Conservation (phyloP, 495 filamentous ascomycete species). For the Podospora comata region DNA sequence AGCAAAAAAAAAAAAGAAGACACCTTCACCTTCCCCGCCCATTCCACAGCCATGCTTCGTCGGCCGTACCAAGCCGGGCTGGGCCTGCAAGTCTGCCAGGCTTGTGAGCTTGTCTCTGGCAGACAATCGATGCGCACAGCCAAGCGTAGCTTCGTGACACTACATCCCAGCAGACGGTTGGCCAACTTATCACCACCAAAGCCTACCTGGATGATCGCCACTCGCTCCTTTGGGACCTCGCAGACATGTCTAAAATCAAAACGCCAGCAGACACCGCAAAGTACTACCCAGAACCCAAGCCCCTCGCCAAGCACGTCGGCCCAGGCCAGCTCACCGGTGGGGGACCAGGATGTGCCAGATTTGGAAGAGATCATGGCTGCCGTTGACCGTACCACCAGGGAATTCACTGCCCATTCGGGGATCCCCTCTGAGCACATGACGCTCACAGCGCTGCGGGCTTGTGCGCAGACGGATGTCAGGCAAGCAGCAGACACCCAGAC, state of each 20-base stretch:
- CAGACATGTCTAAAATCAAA: slow-evolving; percentile 24
- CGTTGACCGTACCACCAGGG: slow-evolving; percentile 33
- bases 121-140: slow-evolving; percentile 20
- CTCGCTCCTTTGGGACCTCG: slow-evolving; percentile 28
- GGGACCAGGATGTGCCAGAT: slow-evolving; percentile 4
- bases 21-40: not conserved
- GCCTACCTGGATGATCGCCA: slow-evolving; percentile 18
- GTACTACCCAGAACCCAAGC: slow-evolving; percentile 8
- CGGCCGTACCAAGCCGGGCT: slow-evolving; percentile 22
- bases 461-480: slow-evolving; percentile 25
- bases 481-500: slow-evolving; percentile 15
- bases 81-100: slow-evolving; percentile 26
- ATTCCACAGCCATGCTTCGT: slow-evolving; percentile 23
- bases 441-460: slow-evolving; percentile 32
- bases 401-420: slow-evolving; percentile 29
- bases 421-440: slow-evolving; percentile 36
- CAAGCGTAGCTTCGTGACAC: slow-evolving; percentile 26
- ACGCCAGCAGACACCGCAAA: slow-evolving; percentile 15
- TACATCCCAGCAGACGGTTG: slow-evolving; percentile 19
- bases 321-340: slow-evolving; percentile 6
- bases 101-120: slow-evolving; percentile 27
- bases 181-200: slow-evolving; percentile 18
- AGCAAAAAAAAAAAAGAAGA: not conserved
- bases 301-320: slow-evolving; percentile 18
- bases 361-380: slow-evolving; percentile 22